Conservation (phyloP, 2,329 filamentous ascomycete genomes). For the Pseudocercospora pini-densiflorae region DNA sequence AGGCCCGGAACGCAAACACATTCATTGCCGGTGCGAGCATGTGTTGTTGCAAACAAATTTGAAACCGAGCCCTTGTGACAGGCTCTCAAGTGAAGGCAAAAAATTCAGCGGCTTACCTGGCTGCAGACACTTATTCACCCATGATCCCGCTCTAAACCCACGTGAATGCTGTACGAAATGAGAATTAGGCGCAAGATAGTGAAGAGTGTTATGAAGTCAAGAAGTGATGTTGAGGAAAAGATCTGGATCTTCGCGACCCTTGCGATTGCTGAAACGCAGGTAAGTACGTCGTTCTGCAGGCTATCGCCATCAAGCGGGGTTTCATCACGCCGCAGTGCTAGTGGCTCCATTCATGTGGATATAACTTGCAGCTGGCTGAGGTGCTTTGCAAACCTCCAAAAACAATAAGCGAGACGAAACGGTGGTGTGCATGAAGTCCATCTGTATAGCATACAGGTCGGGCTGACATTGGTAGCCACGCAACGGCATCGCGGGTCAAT, state of each 20-base stretch:
- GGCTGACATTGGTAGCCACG: background rate
- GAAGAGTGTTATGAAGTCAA: background rate
- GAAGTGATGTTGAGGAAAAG: constrained; percentile 5
- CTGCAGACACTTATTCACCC: constrained; percentile 11
- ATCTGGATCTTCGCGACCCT: background rate
- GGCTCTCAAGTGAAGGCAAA: constrained; percentile 2
- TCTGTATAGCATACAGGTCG: background rate
- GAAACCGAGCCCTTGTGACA: background rate
- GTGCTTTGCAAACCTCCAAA: background rate
- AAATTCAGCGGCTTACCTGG: constrained; percentile 3
- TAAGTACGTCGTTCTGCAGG: constrained; percentile 1
- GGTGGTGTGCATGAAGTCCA: background rate
- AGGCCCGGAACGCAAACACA: background rate
- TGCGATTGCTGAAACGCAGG: background rate
- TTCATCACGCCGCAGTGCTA: constrained; percentile 4
- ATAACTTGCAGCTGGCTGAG: background rate
- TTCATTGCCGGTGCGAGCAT: background rate
- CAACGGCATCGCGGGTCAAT: background rate
- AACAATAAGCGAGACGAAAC: background rate
- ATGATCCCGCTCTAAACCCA: background rate
- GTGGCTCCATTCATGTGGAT: constrained; percentile 7
- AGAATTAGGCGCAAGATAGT: background rate
- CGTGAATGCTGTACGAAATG: background rate
- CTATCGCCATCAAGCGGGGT: background rate
- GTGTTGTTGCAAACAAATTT: constrained; percentile 10